A percentile compares a stretch with the other conserved stretches of the same genome.
Evolutionary conservation across 768 basidiomycete genomes (phyloP).

Genomic region (Cytidiella melzeri): DNA sequence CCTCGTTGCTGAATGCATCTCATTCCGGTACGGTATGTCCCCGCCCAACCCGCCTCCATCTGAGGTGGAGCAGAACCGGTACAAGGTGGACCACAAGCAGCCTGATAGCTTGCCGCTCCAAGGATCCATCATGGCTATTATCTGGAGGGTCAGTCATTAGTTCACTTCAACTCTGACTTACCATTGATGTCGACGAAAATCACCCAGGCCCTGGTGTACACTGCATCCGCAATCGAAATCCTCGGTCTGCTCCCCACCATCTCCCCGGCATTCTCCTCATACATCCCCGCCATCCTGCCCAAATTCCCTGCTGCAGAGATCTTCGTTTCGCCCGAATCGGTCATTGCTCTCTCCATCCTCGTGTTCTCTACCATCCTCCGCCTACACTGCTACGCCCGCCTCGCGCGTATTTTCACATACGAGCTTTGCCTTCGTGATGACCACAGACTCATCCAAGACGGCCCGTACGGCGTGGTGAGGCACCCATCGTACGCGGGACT

Average conservation of each 20-base stretch:
- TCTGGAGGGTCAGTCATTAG: neutral
- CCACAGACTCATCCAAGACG: slow-evolving; percentile 16
- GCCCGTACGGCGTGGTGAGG: slow-evolving; percentile 17
- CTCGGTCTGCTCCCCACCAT: neutral
- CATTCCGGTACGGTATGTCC: too few species aligned
- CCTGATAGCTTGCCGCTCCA: neutral
- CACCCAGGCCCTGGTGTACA: neutral
- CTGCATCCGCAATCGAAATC: neutral
- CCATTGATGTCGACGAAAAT: neutral
- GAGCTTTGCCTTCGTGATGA: slow-evolving; percentile 10
- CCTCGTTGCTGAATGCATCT: too few species aligned
- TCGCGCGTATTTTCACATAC: slow-evolving; percentile 18
- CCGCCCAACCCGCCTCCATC: neutral
- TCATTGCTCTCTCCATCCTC: neutral
- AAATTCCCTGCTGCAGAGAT: neutral
- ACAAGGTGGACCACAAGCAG: too few species aligned
- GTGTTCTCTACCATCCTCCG: neutral
- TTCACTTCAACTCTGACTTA: neutral
- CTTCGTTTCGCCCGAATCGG: neutral
- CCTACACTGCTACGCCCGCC: slow-evolving; percentile 20
- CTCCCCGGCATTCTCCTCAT: neutral
- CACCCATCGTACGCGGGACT: slow-evolving; percentile 17
- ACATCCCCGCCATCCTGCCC: neutral
- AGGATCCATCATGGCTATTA: neutral
- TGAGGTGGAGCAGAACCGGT: neutral